Evolutionary conservation across 2,329 filamentous ascomycete genomes (phyloP).

Genomic region (Diplodia mutila): DNA sequence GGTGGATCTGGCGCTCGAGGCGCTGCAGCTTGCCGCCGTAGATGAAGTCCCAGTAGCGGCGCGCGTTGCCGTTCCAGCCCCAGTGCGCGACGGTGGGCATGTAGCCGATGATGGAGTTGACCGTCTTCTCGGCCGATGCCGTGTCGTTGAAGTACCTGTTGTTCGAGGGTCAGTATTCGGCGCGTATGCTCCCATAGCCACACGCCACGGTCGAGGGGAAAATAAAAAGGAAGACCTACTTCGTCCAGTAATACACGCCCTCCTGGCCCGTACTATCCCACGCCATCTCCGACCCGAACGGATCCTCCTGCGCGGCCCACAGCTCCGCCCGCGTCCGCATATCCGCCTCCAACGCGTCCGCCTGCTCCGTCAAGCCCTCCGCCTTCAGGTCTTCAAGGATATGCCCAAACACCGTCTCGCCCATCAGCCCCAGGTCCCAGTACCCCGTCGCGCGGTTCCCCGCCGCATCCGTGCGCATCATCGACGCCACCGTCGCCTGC

Average conservation of each 20-base stretch:
- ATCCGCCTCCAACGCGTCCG: constrained; percentile 45
- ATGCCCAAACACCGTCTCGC: constrained; percentile 61
- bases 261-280: constrained; percentile 68
- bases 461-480: constrained; percentile 38
- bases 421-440: constrained; percentile 58
- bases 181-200: too few relatives aligned
- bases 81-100: constrained; percentile 63
- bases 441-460: constrained; percentile 41
- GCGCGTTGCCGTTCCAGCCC: constrained; percentile 65
- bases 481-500: constrained; percentile 53
- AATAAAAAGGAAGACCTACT: constrained; percentile 27
- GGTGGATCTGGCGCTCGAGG: constrained; percentile 59
- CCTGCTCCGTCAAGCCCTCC: constrained; percentile 51
- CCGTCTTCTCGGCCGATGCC: constrained; percentile 54
- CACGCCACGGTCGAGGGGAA: neutral
- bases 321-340: constrained; percentile 56
- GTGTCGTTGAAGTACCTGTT: constrained; percentile 55
- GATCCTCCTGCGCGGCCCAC: constrained; percentile 58
- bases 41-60: constrained; percentile 61
- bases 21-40: constrained; percentile 49
- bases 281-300: constrained; percentile 64
- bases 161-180: too few relatives aligned
- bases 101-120: constrained; percentile 60
- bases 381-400: constrained; percentile 56
- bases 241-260: constrained; percentile 63